phyloP scores from a whole-genome alignment of 2,329 filamentous ascomycete genomes.

The Xylariaceae sp. region DNA sequence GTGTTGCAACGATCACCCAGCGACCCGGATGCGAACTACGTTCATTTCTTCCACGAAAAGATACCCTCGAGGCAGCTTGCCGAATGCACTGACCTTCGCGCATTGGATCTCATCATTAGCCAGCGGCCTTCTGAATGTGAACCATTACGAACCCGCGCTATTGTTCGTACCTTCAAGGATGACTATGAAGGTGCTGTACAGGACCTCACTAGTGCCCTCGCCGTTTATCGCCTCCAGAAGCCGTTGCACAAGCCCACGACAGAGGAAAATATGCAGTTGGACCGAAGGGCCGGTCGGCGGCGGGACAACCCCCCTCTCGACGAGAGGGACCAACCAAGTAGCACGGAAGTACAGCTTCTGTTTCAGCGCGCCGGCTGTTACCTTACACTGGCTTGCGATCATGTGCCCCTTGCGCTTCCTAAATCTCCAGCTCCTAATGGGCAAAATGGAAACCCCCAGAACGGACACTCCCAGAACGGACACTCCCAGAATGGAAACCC shows the following conservation, averaged over 20 bases:
- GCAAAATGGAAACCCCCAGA: slow-evolving; percentile 20
- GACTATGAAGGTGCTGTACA: slow-evolving; percentile 70
- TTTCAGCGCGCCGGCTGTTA: slow-evolving; percentile 78
- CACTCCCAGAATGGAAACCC: slow-evolving; percentile 23
- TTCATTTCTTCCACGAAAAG: slow-evolving; percentile 93
- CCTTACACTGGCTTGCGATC: slow-evolving; percentile 69
- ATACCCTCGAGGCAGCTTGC: slow-evolving; percentile 76
- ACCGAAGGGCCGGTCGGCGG: slow-evolving; percentile 42
- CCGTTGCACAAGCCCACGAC: slow-evolving; percentile 53
- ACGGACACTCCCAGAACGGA: no score
- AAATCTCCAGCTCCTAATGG: slow-evolving; percentile 25
- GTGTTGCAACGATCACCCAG: slow-evolving; percentile 71
- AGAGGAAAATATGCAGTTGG: slow-evolving; percentile 53
- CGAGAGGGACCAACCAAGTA: slow-evolving; percentile 65
- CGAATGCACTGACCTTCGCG: slow-evolving; percentile 68
- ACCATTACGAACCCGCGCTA: slow-evolving; percentile 71
- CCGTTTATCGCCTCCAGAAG: slow-evolving; percentile 54
- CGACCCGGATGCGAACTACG: slow-evolving; percentile 77
- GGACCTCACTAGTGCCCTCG: slow-evolving; percentile 71
- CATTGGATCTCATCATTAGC: slow-evolving; percentile 68
- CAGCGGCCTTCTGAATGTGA: slow-evolving; percentile 66
- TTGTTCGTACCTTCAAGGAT: slow-evolving; percentile 75
- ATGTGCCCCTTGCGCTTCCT: slow-evolving; percentile 59
- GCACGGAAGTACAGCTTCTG: slow-evolving; percentile 72
- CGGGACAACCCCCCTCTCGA: slow-evolving; percentile 37